Evolutionary conservation across 2,329 filamentous ascomycete species (phyloP).

Genomic region (Tolypocladium ovalisporum): DNA sequence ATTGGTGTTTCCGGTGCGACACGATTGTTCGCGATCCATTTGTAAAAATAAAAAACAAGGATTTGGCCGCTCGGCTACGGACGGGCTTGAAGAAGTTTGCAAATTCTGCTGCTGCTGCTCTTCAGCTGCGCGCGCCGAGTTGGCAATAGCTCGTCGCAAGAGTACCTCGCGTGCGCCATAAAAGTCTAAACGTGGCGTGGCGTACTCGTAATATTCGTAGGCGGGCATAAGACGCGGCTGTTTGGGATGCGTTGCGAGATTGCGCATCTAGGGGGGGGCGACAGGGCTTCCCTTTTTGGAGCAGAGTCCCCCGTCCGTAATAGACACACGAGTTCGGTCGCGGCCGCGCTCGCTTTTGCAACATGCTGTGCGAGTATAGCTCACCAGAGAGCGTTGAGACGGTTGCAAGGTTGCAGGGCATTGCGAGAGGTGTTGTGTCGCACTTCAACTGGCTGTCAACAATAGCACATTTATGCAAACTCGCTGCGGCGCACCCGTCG

Average conservation of each 20-base stretch:
- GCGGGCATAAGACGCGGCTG: not conserved
- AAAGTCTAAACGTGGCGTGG: conserved; percentile 1
- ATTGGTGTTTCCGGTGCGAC: not conserved
- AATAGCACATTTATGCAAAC: not conserved
- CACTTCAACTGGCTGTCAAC: not conserved
- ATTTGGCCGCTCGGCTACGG: not conserved
- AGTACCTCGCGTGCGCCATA: not conserved
- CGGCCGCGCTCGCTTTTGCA: not conserved
- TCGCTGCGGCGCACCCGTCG: not conserved
- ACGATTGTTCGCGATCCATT: not conserved
- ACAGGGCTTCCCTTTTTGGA: not conserved
- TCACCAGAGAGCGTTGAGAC: not conserved
- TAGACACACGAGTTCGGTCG: not conserved
- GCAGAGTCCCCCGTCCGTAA: not conserved
- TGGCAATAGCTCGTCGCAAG: not conserved
- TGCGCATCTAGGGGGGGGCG: not conserved
- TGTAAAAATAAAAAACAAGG: no score
- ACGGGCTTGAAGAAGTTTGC: not conserved
- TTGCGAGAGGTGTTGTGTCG: not conserved
- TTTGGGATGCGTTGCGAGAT: conserved; percentile 2
- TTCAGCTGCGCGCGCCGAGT: not conserved
- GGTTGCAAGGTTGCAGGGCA: not conserved
- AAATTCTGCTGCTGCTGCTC: not conserved
- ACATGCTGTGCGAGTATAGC: not conserved
- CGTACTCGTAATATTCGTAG: not conserved